These are phyloP conservation scores for Boletus subcaerulescens DNA, from an alignment of 768 basidiomycete species.

Conservation along the genomic window DNA sequence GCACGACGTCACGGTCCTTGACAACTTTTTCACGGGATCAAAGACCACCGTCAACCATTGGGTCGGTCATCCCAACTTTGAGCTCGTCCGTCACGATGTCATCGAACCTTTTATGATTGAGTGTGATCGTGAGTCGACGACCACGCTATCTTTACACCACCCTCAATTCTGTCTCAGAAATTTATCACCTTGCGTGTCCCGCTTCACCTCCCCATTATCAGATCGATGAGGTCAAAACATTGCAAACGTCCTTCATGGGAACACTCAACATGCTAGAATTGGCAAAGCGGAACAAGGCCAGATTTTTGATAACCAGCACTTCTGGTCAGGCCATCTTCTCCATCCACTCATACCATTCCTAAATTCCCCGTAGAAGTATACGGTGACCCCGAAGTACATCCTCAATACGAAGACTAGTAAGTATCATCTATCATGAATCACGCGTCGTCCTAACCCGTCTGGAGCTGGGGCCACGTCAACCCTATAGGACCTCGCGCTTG, in stretches of 20 bases:
- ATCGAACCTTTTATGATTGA: slow-evolving; percentile 98
- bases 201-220: slow-evolving; percentile 98
- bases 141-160: too few relatives aligned
- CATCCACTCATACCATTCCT: not conserved
- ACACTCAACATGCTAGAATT: slow-evolving; percentile 98
- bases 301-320: slow-evolving; percentile 94
- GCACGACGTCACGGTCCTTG: slow-evolving; percentile 94
- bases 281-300: slow-evolving; percentile 95
- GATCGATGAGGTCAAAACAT: slow-evolving; percentile 95
- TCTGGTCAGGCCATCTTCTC: slow-evolving; percentile 58
- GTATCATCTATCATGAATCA: slow-evolving; percentile 24
- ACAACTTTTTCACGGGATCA: slow-evolving; percentile 98
- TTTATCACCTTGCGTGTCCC: slow-evolving; percentile 97
- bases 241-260: slow-evolving; percentile 98
- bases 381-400: slow-evolving; percentile 97
- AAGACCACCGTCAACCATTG: slow-evolving; percentile 96
- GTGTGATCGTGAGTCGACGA: slow-evolving; percentile 74
- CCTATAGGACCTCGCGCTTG: slow-evolving; percentile 98
- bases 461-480: slow-evolving; percentile 97
- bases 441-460: slow-evolving; percentile 16
- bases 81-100: slow-evolving; percentile 96
- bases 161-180: slow-evolving; percentile 51
- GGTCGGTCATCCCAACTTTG: slow-evolving; percentile 98
- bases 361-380: slow-evolving; percentile 71
- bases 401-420: slow-evolving; percentile 93